These are phyloP conservation scores for Ensete glaucum DNA, from an alignment of 176 grass and related monocot genomes.

Conservation along the genomic window DNA sequence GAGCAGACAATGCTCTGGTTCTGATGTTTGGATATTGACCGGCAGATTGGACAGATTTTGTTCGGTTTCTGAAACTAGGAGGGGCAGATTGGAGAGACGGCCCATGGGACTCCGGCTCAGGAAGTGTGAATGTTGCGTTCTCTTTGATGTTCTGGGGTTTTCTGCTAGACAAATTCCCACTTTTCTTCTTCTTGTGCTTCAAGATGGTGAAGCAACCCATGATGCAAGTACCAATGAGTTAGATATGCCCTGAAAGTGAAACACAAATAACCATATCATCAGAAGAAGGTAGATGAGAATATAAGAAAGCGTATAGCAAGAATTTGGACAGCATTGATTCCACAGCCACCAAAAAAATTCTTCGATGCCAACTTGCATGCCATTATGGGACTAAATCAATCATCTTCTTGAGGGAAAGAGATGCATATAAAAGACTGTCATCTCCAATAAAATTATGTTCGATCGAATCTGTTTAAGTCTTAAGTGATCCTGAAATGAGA, in stretches of 20 bases:
- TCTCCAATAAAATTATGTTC: not conserved
- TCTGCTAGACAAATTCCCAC: constrained; percentile 24
- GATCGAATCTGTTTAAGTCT: no score
- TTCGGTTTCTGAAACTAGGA: constrained; percentile 77
- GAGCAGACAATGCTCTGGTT: constrained; percentile 64
- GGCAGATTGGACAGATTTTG: constrained; percentile 39
- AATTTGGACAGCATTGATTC: no score
- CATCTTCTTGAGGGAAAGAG: not conserved
- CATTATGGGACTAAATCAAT: not conserved
- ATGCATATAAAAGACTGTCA: not conserved
- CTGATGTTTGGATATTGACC: constrained; percentile 41
- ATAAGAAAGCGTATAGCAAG: no score
- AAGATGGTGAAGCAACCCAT: constrained; percentile 94
- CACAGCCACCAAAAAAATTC: not conserved
- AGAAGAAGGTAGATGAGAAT: not conserved
- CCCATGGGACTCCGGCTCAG: constrained; percentile 56
- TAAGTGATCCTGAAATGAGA: not conserved
- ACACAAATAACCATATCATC: not conserved
- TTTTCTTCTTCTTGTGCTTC: constrained; percentile 78
- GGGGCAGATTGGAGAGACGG: constrained; percentile 90
- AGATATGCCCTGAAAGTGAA: constrained; percentile 7
- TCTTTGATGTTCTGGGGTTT: constrained; percentile 33
- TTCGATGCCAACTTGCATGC: not conserved
- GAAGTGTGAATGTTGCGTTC: constrained; percentile 52
- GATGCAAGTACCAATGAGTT: constrained; percentile 19